These are phyloP conservation scores for Athelia sp. DNA, from an alignment of 1,284 basidiomycete species.

Conservation along the genomic window DNA sequence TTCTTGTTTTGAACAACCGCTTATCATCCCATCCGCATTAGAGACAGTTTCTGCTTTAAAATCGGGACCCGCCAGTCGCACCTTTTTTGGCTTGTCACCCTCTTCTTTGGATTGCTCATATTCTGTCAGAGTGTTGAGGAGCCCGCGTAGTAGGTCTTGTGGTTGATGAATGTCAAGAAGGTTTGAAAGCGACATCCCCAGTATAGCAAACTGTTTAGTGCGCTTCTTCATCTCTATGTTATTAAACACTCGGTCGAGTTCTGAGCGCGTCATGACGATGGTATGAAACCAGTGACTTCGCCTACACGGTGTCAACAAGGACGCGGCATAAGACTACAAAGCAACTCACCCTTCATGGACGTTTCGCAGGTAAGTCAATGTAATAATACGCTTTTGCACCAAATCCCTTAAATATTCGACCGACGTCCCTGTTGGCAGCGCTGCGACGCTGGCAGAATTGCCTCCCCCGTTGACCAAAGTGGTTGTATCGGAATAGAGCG, in stretches of 20 bases:
- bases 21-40: conserved; percentile 19
- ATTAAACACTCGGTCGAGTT: conserved; percentile 70
- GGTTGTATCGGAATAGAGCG: conserved; percentile 43
- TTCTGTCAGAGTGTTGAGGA: conserved; percentile 68
- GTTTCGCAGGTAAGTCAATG: conserved; percentile 77
- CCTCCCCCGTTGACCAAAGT: conserved; percentile 13
- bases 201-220: conserved; percentile 72
- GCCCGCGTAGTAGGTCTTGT: conserved; percentile 68
- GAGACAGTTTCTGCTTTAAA: conserved; percentile 1
- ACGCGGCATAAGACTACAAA: conserved; percentile 5
- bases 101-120: conserved; percentile 80
- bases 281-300: conserved; percentile 88
- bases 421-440: conserved; percentile 53
- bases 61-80: conserved; percentile 26
- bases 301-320: conserved; percentile 29
- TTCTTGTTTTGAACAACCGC: conserved; percentile 58
- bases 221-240: conserved; percentile 74
- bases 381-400: conserved; percentile 78
- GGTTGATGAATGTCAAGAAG: conserved; percentile 77
- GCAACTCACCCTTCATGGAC: conserved; percentile 77
- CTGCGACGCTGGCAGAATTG: conserved; percentile 14
- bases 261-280: conserved; percentile 66
- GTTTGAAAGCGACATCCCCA: conserved; percentile 80
- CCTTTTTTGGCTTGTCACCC: conserved; percentile 75
- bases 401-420: conserved; percentile 73